Conservation (phyloP, 768 basidiomycete genomes). For the Lactifluus volemus region DNA sequence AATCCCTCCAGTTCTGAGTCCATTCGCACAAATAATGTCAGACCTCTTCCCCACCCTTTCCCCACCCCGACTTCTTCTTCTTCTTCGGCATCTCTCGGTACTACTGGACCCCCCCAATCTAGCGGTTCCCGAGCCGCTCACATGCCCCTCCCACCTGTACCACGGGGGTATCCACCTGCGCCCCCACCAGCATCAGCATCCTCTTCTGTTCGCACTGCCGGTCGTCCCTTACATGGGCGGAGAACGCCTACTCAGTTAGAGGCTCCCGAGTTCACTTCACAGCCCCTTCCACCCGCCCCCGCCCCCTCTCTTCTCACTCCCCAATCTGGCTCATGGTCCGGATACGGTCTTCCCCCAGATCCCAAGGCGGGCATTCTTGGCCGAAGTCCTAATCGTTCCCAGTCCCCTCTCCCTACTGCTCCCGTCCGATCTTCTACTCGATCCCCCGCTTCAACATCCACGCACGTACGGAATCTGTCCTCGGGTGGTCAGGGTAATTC, state of each 20-base stretch:
- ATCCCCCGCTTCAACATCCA: conserved; percentile 25
- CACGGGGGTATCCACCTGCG: conserved; percentile 47
- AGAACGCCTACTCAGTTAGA: conserved; percentile 56
- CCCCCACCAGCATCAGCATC: conserved; percentile 25
- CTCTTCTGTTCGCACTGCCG: conserved; percentile 26
- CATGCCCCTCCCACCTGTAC: conserved; percentile 63
- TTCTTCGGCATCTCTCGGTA: conserved; percentile 28
- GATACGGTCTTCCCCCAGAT: conserved; percentile 51
- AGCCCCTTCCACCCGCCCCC: conserved; percentile 30
- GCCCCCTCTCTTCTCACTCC: conserved; percentile 27
- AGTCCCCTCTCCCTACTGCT: conserved; percentile 34
- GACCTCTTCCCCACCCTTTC: conserved; percentile 43
- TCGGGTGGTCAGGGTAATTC: conserved; percentile 26
- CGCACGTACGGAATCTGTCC: conserved; percentile 48
- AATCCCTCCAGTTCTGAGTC: conserved; percentile 44
- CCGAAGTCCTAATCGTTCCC: conserved; percentile 26
- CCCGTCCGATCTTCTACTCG: conserved; percentile 24
- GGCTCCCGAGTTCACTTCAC: conserved; percentile 29
- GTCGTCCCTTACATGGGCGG: conserved; percentile 27
- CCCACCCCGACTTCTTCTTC: conserved; percentile 10
- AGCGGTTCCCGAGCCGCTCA: conserved; percentile 38
- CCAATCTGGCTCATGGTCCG: conserved; percentile 20
- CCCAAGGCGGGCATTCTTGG: conserved; percentile 47
- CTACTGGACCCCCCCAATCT: conserved; percentile 28
- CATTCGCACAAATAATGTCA: conserved; percentile 29